Conservation (phyloP, 345 rosid species). For the Iberis pinnata region DNA sequence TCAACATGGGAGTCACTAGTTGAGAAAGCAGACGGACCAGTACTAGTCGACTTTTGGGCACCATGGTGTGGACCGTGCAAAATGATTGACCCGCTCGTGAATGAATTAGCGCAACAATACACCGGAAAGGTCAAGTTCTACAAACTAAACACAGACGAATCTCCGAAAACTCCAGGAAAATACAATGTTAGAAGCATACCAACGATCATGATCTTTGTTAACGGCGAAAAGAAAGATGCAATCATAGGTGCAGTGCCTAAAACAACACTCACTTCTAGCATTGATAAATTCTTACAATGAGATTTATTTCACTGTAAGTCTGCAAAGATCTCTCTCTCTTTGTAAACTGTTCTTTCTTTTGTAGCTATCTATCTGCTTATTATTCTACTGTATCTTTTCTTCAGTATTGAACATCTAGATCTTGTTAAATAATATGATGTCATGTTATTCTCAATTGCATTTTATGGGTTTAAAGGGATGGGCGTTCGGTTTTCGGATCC, state of each 20-base stretch:
- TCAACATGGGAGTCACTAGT: slow-evolving; percentile 50
- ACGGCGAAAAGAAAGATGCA: slow-evolving; percentile 52
- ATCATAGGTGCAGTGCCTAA: slow-evolving; percentile 53
- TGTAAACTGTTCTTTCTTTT: slow-evolving; percentile 18
- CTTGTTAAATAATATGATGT: slow-evolving; percentile 28
- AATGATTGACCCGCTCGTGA: slow-evolving; percentile 46
- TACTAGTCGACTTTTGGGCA: slow-evolving; percentile 59
- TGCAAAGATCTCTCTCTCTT: slow-evolving; percentile 21
- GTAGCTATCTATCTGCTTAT: slow-evolving; percentile 18
- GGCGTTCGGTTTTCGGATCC: too few species aligned
- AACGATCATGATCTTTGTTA: slow-evolving; percentile 47
- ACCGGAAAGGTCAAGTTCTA: slow-evolving; percentile 43
- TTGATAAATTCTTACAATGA: slow-evolving; percentile 46
- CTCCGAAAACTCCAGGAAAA: slow-evolving; percentile 38
- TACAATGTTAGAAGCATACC: slow-evolving; percentile 57
- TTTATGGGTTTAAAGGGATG: too few species aligned
- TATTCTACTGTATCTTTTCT: slow-evolving; percentile 19
- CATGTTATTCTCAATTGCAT: too few species aligned
- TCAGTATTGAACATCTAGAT: slow-evolving; percentile 27
- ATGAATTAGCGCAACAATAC: slow-evolving; percentile 47
- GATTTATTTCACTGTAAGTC: slow-evolving; percentile 3
- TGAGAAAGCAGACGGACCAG: slow-evolving; percentile 47
- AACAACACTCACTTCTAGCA: slow-evolving; percentile 39
- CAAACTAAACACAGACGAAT: slow-evolving; percentile 49
- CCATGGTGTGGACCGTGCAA: slow-evolving; percentile 69